A percentile compares a stretch with the other conserved stretches of the same genome.
phyloP scores from a whole-genome alignment of 2,329 filamentous ascomycete genomes.

The Epichloe bromicola region DNA sequence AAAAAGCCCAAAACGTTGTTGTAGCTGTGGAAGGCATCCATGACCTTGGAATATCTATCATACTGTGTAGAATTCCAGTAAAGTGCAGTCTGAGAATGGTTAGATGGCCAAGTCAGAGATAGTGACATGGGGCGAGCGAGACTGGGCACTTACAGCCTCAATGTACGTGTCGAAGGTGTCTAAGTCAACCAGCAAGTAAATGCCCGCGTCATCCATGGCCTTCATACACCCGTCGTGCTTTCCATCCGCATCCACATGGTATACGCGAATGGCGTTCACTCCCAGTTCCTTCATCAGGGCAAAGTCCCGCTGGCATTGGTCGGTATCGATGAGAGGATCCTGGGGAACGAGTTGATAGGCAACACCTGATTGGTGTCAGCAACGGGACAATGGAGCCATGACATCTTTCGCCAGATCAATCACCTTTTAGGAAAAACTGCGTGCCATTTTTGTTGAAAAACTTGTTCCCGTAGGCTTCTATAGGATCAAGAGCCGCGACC shows the following conservation, averaged over 20 bases:
- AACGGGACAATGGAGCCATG: not conserved
- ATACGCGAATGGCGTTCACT: conserved; percentile 75
- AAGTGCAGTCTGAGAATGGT: conserved; percentile 34
- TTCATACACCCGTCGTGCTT: conserved; percentile 73
- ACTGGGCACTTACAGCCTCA: conserved; percentile 34
- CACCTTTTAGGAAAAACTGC: conserved; percentile 77
- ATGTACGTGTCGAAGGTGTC: conserved; percentile 64
- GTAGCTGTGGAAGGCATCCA: conserved; percentile 66
- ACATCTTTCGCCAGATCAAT: conserved; percentile 1
- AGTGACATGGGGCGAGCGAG: not conserved
- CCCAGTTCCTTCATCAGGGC: conserved; percentile 67
- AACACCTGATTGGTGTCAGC: conserved; percentile 39
- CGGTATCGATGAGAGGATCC: conserved; percentile 64
- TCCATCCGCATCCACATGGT: conserved; percentile 62
- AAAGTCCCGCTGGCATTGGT: conserved; percentile 64
- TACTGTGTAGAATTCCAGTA: conserved; percentile 64
- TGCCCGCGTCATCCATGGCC: conserved; percentile 64
- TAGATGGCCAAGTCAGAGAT: not conserved
- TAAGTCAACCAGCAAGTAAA: conserved; percentile 75
- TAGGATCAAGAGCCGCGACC: conserved; percentile 30
- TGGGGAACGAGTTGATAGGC: conserved; percentile 53
- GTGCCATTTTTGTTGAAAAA: conserved; percentile 72
- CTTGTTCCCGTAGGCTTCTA: conserved; percentile 57
- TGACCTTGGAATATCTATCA: conserved; percentile 53
- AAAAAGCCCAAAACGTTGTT: conserved; percentile 77